Conservation (phyloP, 495 filamentous ascomycete species). For the Pyronema omphalodes region DNA sequence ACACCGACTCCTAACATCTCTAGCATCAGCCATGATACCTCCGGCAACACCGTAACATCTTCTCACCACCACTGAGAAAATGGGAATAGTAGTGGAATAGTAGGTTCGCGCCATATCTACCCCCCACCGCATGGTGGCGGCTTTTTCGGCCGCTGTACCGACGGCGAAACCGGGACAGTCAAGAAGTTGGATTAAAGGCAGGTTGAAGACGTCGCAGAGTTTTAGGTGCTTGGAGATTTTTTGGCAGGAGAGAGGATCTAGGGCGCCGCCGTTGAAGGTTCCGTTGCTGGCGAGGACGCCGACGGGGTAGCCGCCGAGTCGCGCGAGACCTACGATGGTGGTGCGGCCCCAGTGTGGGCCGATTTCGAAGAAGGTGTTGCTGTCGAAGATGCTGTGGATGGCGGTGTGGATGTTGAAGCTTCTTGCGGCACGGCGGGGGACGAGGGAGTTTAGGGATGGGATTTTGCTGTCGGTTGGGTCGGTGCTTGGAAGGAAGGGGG, state of each 20-base stretch:
- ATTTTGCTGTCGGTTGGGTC: no score
- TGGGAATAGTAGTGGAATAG: no score
- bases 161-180: not conserved
- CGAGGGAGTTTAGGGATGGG: no score
- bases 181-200: not conserved
- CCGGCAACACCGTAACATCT: no score
- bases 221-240: not conserved
- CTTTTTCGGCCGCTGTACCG: not conserved
- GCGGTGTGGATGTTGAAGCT: no score
- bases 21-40: no score
- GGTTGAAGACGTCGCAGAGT: not conserved
- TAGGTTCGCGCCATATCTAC: not conserved
- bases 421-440: no score
- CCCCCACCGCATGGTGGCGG: not conserved
- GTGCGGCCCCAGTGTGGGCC: not conserved
- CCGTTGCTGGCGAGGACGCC: not conserved
- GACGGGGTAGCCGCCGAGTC: not conserved
- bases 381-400: no score
- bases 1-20: no score
- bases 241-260: not conserved
- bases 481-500: no score
- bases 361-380: not conserved
- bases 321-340: not conserved
- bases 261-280: not conserved
- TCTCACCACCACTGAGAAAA: no score